phyloP scores from a whole-genome alignment of 257 asterid genomes.

The Jacaranda mimosifolia region DNA sequence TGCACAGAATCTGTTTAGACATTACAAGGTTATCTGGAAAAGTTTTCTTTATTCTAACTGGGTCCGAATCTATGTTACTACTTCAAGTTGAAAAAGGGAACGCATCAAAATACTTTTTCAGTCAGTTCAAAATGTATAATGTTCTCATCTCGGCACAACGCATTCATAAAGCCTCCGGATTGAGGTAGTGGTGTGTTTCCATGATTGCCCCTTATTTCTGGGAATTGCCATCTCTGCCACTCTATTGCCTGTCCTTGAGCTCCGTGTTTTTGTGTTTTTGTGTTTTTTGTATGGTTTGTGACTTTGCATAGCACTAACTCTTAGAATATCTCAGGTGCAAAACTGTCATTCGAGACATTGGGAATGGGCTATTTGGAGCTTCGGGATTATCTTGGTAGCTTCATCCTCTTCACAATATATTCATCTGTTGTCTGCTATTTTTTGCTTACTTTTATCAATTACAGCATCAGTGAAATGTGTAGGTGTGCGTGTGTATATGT shows the following conservation, averaged over 20 bases:
- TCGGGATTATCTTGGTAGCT: conserved; percentile 81
- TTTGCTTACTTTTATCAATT: too few relatives aligned
- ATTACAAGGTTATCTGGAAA: too few relatives aligned
- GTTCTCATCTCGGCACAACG: too few relatives aligned
- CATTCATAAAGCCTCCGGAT: neutral
- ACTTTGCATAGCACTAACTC: conserved; percentile 30
- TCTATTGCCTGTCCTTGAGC: neutral
- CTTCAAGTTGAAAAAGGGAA: too few relatives aligned
- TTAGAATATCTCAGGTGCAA: conserved; percentile 61
- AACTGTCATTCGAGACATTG: conserved; percentile 51
- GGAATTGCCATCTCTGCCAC: neutral
- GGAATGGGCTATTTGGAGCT: conserved; percentile 61
- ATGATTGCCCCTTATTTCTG: neutral
- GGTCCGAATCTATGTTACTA: too few relatives aligned
- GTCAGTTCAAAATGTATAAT: too few relatives aligned
- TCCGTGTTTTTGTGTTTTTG: neutral
- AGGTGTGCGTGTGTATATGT: too few relatives aligned
- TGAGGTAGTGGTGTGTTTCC: too few relatives aligned
- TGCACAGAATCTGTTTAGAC: too few relatives aligned
- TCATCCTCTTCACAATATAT: conserved; percentile 23
- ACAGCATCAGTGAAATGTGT: too few relatives aligned
- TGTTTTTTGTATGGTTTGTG: neutral
- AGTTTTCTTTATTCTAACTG: too few relatives aligned
- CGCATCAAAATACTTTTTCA: too few relatives aligned
- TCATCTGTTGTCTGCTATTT: conserved; percentile 3